Evolutionary conservation across 345 rosid species (phyloP).

Genomic region (Populus euphratica): DNA sequence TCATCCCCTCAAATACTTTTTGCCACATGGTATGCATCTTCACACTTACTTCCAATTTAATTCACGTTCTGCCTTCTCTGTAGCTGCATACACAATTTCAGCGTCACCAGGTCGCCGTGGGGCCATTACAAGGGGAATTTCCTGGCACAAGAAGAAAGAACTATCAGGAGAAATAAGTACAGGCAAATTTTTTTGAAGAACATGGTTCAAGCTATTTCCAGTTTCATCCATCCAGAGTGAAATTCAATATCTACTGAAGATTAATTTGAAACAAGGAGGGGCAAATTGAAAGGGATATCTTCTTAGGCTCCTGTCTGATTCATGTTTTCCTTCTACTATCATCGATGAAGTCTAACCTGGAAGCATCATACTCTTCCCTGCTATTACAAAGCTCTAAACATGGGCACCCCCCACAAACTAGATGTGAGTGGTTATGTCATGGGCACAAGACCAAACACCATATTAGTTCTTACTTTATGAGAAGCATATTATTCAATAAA

Average conservation of each 20-base stretch:
- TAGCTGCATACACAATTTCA: constrained; percentile 84
- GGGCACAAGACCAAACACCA: neutral
- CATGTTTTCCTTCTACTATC: neutral
- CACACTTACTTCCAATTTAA: constrained; percentile 85
- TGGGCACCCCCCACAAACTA: neutral
- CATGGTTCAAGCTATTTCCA: neutral
- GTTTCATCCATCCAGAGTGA: neutral
- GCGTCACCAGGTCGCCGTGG: constrained; percentile 87
- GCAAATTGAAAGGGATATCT: neutral
- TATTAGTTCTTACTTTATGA: neutral
- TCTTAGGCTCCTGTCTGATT: neutral
- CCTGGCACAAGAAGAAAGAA: constrained; percentile 34
- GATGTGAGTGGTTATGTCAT: neutral
- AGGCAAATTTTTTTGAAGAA: neutral
- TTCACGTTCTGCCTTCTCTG: constrained; percentile 67
- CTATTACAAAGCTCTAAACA: neutral
- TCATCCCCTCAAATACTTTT: neutral
- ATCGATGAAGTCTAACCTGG: neutral
- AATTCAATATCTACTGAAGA: neutral
- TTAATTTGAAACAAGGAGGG: neutral
- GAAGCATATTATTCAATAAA: neutral
- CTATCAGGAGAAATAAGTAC: neutral
- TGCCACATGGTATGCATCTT: neutral
- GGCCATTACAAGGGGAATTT: constrained; percentile 67
- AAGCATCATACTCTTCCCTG: neutral